Evolutionary conservation across 179 eudicot genomes (phyloP), one percentile per base, ranked within the genome.

Genomic region (Amaranthus tricolor): DNA sequence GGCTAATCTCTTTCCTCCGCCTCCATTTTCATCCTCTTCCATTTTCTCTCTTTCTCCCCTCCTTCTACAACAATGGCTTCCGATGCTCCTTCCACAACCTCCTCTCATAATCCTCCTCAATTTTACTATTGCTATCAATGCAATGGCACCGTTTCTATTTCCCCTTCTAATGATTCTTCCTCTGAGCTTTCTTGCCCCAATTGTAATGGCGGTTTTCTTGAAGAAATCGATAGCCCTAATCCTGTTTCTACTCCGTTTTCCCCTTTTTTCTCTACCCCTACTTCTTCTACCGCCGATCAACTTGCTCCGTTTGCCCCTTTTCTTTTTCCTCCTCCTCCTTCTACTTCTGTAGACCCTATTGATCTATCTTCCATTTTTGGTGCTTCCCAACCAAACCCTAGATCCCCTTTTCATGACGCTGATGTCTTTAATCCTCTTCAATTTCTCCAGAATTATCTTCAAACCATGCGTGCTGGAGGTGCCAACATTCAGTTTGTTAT

Each of bases 71-170:
- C 55, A 21, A 85, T 83, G 88, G 70, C 85, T 10, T 81, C 86
- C 79, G 76, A 52, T 14, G 74, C 31, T 61, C 70, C 70, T 31
- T n/a, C 79, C 2, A 43, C 75, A 5, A 60, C 70, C 69, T 20
- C 75, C 45, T 61, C 52, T n/a, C 74, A 19, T 40, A 66, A 53
- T 31, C 74, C 56, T 20, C 70, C 78, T 15, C 82, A 76, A 31
- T 76, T n/a, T 3, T 90, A 86, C 80, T 87, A 74, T 84, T 90
- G 96, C 83, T 69, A 89, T 73, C 82, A 90, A 78, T 90, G 96
- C 84, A 73, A 89, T 51, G 84, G 84, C 44, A 86, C 88, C 15
- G 85, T 89, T 66, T 66, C 86, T 17, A 55, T 86, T 53, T n/a
- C 79, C 10, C 80, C 81, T 0, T 17, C 81, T 9, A 44, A 0